phyloP scores from a whole-genome alignment of 345 rosid genomes.

The Euphorbia lathyris region DNA sequence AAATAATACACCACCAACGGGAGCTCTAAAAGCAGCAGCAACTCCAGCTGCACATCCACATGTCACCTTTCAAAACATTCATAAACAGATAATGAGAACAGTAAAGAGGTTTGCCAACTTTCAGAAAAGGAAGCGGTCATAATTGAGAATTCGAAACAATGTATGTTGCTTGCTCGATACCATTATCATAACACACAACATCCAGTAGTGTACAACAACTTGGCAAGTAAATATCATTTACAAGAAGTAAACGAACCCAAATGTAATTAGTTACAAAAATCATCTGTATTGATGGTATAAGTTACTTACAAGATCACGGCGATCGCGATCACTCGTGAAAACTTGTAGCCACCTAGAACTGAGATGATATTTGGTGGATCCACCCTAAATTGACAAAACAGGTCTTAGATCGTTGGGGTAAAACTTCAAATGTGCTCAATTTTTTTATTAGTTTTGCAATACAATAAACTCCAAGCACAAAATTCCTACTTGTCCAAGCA shows the following conservation, averaged over 20 bases:
- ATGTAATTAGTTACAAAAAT: background rate
- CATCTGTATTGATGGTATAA: background rate
- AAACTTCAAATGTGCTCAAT: constrained; percentile 3
- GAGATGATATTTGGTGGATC: constrained; percentile 87
- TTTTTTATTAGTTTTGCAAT: background rate
- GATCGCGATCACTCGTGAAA: constrained; percentile 86
- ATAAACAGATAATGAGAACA: constrained; percentile 26
- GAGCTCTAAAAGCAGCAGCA: constrained; percentile 99
- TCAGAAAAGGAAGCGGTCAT: background rate
- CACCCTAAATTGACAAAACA: constrained; percentile 58
- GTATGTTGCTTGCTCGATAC: background rate
- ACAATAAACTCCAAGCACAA: background rate
- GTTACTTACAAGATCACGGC: constrained; percentile 86
- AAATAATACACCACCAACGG: constrained; percentile 98
- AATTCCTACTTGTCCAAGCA: constrained; percentile 84
- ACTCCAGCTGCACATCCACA: constrained; percentile 99
- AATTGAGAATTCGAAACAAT: background rate
- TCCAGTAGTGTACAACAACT: background rate
- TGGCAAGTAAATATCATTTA: background rate
- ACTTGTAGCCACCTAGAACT: constrained; percentile 89
- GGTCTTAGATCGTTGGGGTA: background rate
- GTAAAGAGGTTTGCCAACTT: constrained; percentile 14
- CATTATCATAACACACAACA: background rate
- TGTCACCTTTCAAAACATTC: constrained; percentile 78
- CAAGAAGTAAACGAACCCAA: background rate